Base-by-base conservation (phyloP, 2,329 filamentous ascomycete genomes). In the Rutstroemia sp. region DNA sequence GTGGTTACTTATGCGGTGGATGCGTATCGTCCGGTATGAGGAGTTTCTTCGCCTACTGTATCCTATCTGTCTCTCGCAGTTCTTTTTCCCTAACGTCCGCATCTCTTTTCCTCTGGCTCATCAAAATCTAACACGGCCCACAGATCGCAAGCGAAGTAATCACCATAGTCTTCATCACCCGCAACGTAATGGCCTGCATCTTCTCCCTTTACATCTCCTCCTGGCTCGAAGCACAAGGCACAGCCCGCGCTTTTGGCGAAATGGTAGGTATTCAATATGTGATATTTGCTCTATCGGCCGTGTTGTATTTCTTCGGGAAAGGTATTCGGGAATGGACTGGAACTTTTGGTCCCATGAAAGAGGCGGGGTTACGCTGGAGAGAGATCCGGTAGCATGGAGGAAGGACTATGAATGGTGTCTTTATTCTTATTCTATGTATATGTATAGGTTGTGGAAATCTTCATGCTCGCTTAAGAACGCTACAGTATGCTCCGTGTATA, bases 141-240 rank as follows among this genome's bases (percentile, higher is more conserved):
- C 21, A 47, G 14, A 59, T 67, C 41, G 61, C 67, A 6, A 66
- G 65, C 4, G 67, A 70, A 53, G 65, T 62, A 5, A 50, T 70
- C 16, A 67, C 67, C 16, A 65, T 65, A 17, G 62, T 70, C 2
- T 70, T 69, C 51, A 63, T 69, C n/a, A 60, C 68, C n/a, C 61
- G 67, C 12, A 66, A 67, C 51, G 57, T 67, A 5, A 69, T 69
- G 57, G 65, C 59, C 4, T 62, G 64, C 25, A 34, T 70, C 6
- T 63, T 68, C 51, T 65, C 64, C 10, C 62, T 69, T 17, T 68
- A 67, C 47, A 58, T 60, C 9, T 62, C 59, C 14, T 48, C 61
- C 21, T 69, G 67, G 65, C 58, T 68, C 10, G 38, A 53, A 27
- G 38, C 54, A 3, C 59, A 63, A 27, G 66, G 68, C 8, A 39